These are phyloP conservation scores for Linnemannia schmuckeri DNA, from an alignment of 192 early-diverging fungal genomes.

Conservation along the genomic window DNA sequence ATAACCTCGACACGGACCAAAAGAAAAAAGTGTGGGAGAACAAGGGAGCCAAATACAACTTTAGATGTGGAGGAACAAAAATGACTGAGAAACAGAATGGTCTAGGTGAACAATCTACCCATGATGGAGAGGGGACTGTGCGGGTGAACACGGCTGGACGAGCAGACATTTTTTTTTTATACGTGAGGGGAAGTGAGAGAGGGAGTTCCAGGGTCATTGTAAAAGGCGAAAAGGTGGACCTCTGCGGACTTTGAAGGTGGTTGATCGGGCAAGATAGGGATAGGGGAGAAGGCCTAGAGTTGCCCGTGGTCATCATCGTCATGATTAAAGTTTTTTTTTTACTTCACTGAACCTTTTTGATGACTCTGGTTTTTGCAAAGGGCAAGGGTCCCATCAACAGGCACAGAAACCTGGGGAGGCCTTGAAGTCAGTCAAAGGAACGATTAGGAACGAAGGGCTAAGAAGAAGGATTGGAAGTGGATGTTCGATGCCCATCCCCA, in stretches of 20 bases:
- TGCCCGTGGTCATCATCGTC: conserved; percentile 4
- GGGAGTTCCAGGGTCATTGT: neutral
- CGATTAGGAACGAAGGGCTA: neutral
- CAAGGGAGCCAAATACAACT: neutral
- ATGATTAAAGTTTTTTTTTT: conserved; percentile 1
- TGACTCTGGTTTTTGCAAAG: neutral
- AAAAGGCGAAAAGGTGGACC: neutral
- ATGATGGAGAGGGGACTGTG: neutral
- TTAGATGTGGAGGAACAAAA: conserved; percentile 1
- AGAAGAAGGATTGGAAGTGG: neutral
- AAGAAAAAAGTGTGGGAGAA: neutral
- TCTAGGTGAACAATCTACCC: neutral
- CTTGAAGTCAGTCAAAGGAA: neutral
- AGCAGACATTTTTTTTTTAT: neutral
- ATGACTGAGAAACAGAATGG: neutral
- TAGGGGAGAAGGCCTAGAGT: neutral
- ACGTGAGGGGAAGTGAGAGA: neutral
- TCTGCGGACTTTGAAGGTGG: neutral
- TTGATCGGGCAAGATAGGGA: conserved; percentile 4
- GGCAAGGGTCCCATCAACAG: neutral
- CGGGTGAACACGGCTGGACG: conserved; percentile 1
- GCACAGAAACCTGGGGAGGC: neutral
- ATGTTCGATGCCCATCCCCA: neutral
- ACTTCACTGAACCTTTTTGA: neutral
- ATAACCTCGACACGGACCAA: neutral